Evolutionary conservation across 768 basidiomycete species (phyloP), one percentile per base, ranked within the genome.

Genomic region (Pholiota microspora): DNA sequence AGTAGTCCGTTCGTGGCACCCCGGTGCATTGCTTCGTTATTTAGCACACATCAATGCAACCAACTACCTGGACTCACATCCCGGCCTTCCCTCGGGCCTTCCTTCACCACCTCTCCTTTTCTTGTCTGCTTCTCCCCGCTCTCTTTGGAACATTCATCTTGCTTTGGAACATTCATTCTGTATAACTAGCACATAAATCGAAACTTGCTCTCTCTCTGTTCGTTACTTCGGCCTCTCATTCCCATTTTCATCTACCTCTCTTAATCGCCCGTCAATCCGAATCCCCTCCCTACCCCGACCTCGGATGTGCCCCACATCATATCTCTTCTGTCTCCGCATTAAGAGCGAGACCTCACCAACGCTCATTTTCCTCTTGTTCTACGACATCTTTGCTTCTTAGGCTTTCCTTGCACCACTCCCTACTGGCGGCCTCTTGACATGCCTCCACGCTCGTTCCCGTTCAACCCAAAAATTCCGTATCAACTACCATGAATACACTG

Each of bases 241-340:
- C 40, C 48, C 44, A 24, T 46, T 54, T 47, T 29, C 38, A 23
- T 32, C 49, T 29, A 24, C n/a, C 40, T 51, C 32, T 48, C 49
- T 27, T 34, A 29, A 18, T 16, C 51, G n/a, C 42, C 3, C 53
- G 18, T 29, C 49, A 15, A 16, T 8, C 40, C 21, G 21, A 23
- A 8, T 21, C 7, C 12, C n/a, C 40, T 18, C 23, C 40, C 40
- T 23, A 42, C 40, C 40, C 15, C 40, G 40, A 42, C 21, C 40
- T 21, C n/a, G n/a, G n/a, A n/a, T n/a, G n/a, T n/a, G n/a, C 23
- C 12, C 29, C 29, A 24, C 4, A 1, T 42, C 23, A 21, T 21
- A 16, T 10, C 18, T 42, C 40, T 42, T 42, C 40, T 42, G 16
- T 42, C 21, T 12, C 40, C 40, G 40, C 40, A 21, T 21, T 42